Base-by-base conservation (phyloP, 306 rosid species). In the Potentilla sterilis region DNA sequence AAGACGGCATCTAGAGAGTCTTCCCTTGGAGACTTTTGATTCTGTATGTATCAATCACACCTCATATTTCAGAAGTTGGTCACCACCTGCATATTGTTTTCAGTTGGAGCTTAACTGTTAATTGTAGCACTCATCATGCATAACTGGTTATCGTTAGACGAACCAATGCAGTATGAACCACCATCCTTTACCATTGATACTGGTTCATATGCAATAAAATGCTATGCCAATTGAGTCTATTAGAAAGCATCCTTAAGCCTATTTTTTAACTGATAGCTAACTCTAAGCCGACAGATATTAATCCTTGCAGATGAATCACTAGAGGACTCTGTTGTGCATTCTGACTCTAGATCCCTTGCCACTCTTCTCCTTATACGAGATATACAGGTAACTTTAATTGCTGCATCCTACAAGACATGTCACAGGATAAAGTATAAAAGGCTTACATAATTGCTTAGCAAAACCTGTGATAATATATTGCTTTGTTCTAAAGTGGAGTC, bases 301-400 rank as follows among this genome's bases (percentile, higher is more conserved):
- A 94, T 94, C 88, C 97, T 94, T 85, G 98, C 98, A 86, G 97
- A 94, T 84, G 98, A 94, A 79, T 90, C 95, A 10, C 84, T 94
- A 58, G 98, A 94, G 81, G 98, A 94, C 80, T 94, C 97, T 49
- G 90, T 94, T 72, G 98, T 96, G 81, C 98, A 94, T 80, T 89
- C 98, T 35, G 98, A 94, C 74, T 94, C 98, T 14, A 87, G 97
- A 76, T 94, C 98, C 78, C 95, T 94, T 41, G 97, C 97, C 47
- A 94, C 98, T 61, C 98, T 94, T 89, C 96, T 94, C 72, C 98
- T 95, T 44, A 95, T 95, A 79, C 90, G 98, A 69, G 98, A 95
- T 77, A 92, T 95, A 80, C 98, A 95, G 97, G 97, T 95, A 78
- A 69, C 75, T 78, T 49, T 57, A 74, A 63, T 63, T 80, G 43